Evolutionary conservation across 352 stramenopile genomes (phyloP), one percentile per base, ranked within the genome.

Genomic region (Phytophthora podocarpi): DNA sequence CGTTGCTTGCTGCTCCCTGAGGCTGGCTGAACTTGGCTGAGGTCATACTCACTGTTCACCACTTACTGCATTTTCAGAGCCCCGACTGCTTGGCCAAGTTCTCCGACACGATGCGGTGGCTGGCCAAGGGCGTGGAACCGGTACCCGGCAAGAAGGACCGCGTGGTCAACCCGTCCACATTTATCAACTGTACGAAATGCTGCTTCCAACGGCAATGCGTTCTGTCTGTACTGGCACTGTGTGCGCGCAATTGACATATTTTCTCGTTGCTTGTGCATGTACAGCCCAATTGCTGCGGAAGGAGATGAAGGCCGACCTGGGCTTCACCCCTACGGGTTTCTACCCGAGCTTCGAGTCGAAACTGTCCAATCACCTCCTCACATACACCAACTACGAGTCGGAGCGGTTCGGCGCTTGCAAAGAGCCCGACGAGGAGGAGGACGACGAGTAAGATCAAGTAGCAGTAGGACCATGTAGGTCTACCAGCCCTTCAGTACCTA

Each of bases 351-450:
- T 84, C 37, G 68, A 74, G 45, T 84, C 74, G 11, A 84, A 84
- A 62, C 47, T 84, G 24, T 81, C 74, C 27, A 84, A 84, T 28
- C 71, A 80, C 32, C 60, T 84, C 23, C 55, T 81, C 27, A 81
- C 74, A 35, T 84, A 84, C 56, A 84, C 74, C 20, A 84, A 84
- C 61, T 84, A 84, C 63, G 54, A 61, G 21, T 84, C 74, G 4
- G 41, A 72, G 36, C 68, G 74, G 4, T 84, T 84, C 31, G 74
- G 74, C 13, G 54, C 58, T 24, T 76, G 56, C 59, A 48, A 56
- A 8, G 70, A 82, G 20, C 59, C 54, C 6, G 60, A 60, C 42
- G 48, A 74, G 5, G 39, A 63, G 37, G 40, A 70, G 3, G 39
- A 63, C 31, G 40, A 47, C 4, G 30, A 46, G 26, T 31, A 53